phyloP scores from a whole-genome alignment of 78 protist genomes.

The Emiliania huxleyi region DNA sequence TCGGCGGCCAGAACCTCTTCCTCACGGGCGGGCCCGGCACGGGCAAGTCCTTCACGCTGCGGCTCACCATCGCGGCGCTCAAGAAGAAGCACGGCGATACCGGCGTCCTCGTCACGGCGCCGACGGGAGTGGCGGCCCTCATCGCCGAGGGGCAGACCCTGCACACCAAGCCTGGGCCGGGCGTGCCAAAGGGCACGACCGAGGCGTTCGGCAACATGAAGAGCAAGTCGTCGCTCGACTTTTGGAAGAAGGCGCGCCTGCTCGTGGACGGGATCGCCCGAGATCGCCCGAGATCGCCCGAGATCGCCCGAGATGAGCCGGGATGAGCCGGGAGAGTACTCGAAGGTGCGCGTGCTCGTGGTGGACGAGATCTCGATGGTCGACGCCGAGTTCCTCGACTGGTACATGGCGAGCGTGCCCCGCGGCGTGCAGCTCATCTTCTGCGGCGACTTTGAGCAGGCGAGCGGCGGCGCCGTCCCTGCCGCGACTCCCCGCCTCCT shows the following conservation, averaged over 20 bases:
- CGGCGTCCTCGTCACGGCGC: conserved; percentile 59
- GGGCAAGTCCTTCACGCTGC: conserved; percentile 72
- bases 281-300: too few relatives aligned
- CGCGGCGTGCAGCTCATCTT: conserved; percentile 68
- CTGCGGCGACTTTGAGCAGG: conserved; percentile 85
- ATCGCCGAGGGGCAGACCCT: conserved; percentile 50
- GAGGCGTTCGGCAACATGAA: neutral
- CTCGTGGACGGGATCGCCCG: too few relatives aligned
- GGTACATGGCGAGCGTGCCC: conserved; percentile 52
- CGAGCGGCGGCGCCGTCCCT: too few relatives aligned
- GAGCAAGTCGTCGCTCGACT: too few relatives aligned
- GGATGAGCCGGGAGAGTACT: neutral
- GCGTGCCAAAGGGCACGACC: neutral
- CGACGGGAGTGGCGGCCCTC: conserved; percentile 64
- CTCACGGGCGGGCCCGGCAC: conserved; percentile 72
- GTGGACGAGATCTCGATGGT: conserved; percentile 84
- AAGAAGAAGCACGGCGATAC: neutral
- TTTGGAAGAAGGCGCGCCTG: too few relatives aligned
- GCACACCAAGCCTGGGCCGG: conserved; percentile 53
- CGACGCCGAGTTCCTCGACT: conserved; percentile 68
- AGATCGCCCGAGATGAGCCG: too few relatives aligned
- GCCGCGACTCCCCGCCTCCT: too few relatives aligned
- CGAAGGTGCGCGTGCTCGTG: conserved; percentile 40
- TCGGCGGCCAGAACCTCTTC: too few relatives aligned
- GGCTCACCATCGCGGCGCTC: conserved; percentile 39